Evolutionary conservation across 2,329 filamentous ascomycete species (phyloP).

Genomic region (Talaromyces sp.): DNA sequence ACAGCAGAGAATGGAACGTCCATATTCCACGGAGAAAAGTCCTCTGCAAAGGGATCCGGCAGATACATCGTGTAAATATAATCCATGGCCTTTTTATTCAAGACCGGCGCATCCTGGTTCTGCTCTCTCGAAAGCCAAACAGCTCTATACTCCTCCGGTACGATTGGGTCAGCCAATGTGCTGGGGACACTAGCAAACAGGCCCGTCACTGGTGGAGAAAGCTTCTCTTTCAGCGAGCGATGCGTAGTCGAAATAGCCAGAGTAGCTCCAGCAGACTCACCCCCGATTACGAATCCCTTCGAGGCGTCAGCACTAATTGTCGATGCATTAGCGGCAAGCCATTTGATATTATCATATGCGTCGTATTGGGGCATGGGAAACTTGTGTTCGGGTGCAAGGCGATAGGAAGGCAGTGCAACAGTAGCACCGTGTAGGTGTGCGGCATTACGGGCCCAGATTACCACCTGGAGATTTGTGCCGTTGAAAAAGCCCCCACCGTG

Average conservation of each 20-base stretch:
- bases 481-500: slow-evolving; percentile 30
- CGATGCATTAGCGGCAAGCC: slow-evolving; percentile 3
- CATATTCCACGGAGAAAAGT: background rate
- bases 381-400: slow-evolving; percentile 2
- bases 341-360: slow-evolving; percentile 5
- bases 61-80: background rate
- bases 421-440: slow-evolving; percentile 23
- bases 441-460: slow-evolving; percentile 21
- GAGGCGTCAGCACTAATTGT: background rate
- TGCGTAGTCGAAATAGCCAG: slow-evolving; percentile 45
- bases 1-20: background rate
- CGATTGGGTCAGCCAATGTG: slow-evolving; percentile 32
- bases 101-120: slow-evolving; percentile 32
- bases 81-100: slow-evolving; percentile 20
- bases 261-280: slow-evolving; percentile 51
- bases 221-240: slow-evolving; percentile 43
- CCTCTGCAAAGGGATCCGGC: background rate
- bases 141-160: slow-evolving; percentile 45
- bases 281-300: slow-evolving; percentile 44
- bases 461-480: slow-evolving; percentile 24
- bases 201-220: background rate
- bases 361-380: slow-evolving; percentile 5
- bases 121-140: slow-evolving; percentile 46
- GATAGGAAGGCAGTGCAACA: slow-evolving; percentile 3
- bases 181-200: slow-evolving; percentile 40